phyloP scores from a whole-genome alignment of 169 alveolate species.

The Plasmodium relictum region DNA sequence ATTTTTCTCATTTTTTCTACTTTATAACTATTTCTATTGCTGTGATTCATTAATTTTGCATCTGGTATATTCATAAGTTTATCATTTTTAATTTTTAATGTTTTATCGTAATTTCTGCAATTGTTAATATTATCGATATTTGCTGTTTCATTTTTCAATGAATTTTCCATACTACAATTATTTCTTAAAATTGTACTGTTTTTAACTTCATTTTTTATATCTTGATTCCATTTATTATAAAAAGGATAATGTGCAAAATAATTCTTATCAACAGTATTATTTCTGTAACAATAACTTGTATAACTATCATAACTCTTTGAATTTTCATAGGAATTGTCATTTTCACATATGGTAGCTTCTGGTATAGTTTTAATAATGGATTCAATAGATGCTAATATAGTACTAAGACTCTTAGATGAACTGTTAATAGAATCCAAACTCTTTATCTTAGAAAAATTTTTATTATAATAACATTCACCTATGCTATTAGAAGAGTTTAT shows the following conservation, averaged over 20 bases:
- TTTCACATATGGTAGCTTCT: conserved; percentile 26
- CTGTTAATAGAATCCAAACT: not conserved
- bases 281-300: too few relatives aligned
- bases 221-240: too few relatives aligned
- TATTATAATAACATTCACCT: not conserved
- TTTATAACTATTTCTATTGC: conserved; percentile 27
- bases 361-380: conserved; percentile 27
- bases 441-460: not conserved
- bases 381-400: conserved; percentile 32
- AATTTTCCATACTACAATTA: not conserved
- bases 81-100: not conserved
- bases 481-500: conserved; percentile 16
- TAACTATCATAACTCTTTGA: too few relatives aligned
- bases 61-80: not conserved
- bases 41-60: conserved; percentile 14
- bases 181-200: not conserved
- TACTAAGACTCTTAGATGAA: conserved; percentile 29
- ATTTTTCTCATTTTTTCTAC: conserved; percentile 20
- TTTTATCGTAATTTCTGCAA: not conserved
- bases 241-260: too few relatives aligned
- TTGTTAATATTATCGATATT: not conserved
- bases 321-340: not conserved
- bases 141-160: not conserved
- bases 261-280: too few relatives aligned
- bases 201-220: too few relatives aligned